Percentiles rank a stretch among this genome's conserved stretches.
These are phyloP conservation scores for Sextonia rubra DNA, from an alignment of 164 flowering plant genomes.

Conservation along the genomic window DNA sequence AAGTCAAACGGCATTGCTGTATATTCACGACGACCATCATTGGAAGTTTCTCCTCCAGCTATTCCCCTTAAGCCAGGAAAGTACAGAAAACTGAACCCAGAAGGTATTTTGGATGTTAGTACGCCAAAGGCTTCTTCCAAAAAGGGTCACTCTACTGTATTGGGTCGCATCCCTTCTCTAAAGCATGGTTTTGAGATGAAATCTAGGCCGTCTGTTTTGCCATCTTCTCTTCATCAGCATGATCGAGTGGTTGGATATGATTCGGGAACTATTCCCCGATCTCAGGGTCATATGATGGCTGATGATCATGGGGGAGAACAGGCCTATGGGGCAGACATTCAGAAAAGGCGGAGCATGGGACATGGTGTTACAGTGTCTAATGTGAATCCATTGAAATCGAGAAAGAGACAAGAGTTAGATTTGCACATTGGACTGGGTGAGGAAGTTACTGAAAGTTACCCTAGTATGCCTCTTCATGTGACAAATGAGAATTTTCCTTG, in stretches of 20 bases:
- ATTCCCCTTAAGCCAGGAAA: conserved; percentile 9
- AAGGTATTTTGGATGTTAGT: conserved; percentile 54
- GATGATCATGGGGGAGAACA: conserved; percentile 31
- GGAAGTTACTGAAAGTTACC: background rate
- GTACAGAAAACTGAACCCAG: conserved; percentile 45
- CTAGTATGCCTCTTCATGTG: background rate
- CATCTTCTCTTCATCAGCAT: conserved; percentile 25
- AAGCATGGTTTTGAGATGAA: conserved; percentile 24
- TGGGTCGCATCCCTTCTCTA: background rate
- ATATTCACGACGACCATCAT: conserved; percentile 26
- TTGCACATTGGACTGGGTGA: background rate
- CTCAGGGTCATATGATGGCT: conserved; percentile 26
- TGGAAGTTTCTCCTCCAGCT: conserved; percentile 28
- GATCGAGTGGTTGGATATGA: conserved; percentile 36
- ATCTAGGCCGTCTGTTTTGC: conserved; percentile 28
- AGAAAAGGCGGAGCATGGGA: conserved; percentile 26
- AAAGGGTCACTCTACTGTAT: conserved; percentile 17
- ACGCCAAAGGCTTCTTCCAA: conserved; percentile 28
- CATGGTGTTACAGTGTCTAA: conserved; percentile 23
- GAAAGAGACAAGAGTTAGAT: conserved; percentile 38
- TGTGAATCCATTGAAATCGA: conserved; percentile 22
- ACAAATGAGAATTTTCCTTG: background rate
- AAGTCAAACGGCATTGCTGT: conserved; percentile 32
- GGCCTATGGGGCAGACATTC: conserved; percentile 33
- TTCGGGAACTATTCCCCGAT: conserved; percentile 26